These are phyloP conservation scores for Hygrophorus russula DNA, from an alignment of 768 basidiomycete species.

Conservation along the genomic window DNA sequence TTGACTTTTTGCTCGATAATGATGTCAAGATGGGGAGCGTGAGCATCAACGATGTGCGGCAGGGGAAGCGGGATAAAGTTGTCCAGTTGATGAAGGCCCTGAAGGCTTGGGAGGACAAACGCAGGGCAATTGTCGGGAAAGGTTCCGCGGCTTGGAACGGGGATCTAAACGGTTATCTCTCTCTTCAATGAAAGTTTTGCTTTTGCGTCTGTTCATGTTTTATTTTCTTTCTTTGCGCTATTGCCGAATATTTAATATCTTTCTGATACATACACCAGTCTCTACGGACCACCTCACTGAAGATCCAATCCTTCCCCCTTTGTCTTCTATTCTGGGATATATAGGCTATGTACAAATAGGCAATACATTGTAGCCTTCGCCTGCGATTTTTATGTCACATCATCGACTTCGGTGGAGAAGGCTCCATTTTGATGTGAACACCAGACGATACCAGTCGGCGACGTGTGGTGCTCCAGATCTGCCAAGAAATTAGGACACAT, in stretches of 20 bases:
- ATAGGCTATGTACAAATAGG: too few species aligned
- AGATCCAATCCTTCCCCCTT: too few species aligned
- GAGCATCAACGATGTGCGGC: conserved; percentile 87
- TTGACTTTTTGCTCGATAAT: conserved; percentile 88
- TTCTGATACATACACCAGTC: too few species aligned
- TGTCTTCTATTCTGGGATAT: too few species aligned
- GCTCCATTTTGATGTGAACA: conserved; percentile 43
- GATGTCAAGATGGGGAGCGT: conserved; percentile 87
- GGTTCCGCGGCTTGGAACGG: background rate
- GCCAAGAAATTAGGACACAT: background rate
- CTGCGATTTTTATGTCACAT: conserved; percentile 12
- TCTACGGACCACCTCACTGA: too few species aligned
- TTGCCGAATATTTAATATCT: too few species aligned
- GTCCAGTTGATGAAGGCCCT: conserved; percentile 67
- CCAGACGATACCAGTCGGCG: conserved; percentile 44
- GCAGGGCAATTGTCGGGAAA: conserved; percentile 35
- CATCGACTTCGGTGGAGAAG: conserved; percentile 24
- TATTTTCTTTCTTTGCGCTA: too few species aligned
- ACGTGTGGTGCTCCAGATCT: conserved; percentile 49
- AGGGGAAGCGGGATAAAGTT: conserved; percentile 74
- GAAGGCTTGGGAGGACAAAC: conserved; percentile 73
- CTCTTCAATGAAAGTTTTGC: too few species aligned
- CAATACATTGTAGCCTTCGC: background rate
- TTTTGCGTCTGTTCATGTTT: too few species aligned
- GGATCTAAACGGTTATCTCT: too few species aligned